Percentiles rank a stretch among this genome's conserved stretches.
Evolutionary conservation across 257 asterid species (phyloP).

Genomic region (Fraxinus anomala): DNA sequence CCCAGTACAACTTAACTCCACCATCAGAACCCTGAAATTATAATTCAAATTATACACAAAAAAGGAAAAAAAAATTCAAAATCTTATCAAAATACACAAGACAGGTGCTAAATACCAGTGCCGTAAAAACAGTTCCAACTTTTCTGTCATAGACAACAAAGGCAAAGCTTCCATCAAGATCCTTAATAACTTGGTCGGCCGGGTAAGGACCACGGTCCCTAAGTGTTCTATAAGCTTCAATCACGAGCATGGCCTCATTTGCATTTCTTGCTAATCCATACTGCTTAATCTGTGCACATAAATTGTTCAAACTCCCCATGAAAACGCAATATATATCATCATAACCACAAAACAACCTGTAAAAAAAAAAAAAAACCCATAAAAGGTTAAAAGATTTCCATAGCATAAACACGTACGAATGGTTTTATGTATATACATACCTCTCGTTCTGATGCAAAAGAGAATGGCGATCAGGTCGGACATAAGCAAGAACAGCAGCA

Average conservation of each 20-base stretch:
- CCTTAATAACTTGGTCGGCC: constrained; percentile 84
- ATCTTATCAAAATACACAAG: not conserved
- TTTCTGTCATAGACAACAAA: constrained; percentile 74
- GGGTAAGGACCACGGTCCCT: constrained; percentile 90
- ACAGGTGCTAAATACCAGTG: constrained; percentile 47
- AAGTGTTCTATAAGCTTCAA: constrained; percentile 76
- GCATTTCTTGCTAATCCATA: constrained; percentile 64
- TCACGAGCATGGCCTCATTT: constrained; percentile 81
- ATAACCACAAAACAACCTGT: constrained; percentile 70
- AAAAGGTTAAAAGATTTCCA: not conserved
- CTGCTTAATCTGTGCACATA: constrained; percentile 62
- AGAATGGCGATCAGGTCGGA: constrained; percentile 27
- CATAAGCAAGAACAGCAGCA: constrained; percentile 79
- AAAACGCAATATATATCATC: constrained; percentile 76
- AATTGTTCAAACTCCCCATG: constrained; percentile 74
- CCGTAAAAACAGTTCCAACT: constrained; percentile 68
- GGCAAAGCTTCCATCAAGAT: constrained; percentile 78
- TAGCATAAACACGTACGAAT: not conserved
- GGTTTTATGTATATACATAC: constrained; percentile 14
- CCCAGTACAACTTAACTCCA: constrained; percentile 81
- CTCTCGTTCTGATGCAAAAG: constrained; percentile 30
- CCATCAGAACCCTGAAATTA: constrained; percentile 73
- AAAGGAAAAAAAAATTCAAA: not conserved
- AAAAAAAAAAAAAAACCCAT: not conserved
- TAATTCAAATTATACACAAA: not conserved